Conservation (phyloP, 441 rosid species). For the Capsella rubella region DNA sequence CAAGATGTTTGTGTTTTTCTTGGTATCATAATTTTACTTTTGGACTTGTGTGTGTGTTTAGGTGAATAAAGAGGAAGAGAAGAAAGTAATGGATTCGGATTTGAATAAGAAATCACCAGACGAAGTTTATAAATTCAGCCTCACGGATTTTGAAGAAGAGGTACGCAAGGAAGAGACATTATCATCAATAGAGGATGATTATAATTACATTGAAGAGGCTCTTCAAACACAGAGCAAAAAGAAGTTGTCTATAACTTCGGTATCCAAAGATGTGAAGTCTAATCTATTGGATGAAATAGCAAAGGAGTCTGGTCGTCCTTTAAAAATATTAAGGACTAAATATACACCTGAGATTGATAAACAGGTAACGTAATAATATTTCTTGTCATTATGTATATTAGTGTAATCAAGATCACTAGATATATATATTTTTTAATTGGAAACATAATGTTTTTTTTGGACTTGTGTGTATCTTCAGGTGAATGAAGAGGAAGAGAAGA, state of each 20-base stretch:
- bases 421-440: neutral
- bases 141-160: too few species aligned
- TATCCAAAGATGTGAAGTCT: conserved; percentile 60
- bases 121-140: too few species aligned
- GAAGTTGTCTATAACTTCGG: conserved; percentile 51
- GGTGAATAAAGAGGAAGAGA: too few species aligned
- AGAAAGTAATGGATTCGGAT: too few species aligned
- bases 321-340: conserved; percentile 62
- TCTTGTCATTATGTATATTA: neutral
- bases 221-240: conserved; percentile 55
- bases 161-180: too few species aligned
- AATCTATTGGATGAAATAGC: conserved; percentile 64
- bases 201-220: too few species aligned
- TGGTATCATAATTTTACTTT: too few species aligned
- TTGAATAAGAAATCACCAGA: too few species aligned
- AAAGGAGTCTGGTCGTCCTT: conserved; percentile 48
- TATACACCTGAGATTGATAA: conserved; percentile 47
- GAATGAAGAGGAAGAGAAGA: conserved; percentile 41
- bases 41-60: too few species aligned
- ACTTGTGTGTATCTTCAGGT: conserved; percentile 24
- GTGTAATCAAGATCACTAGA: neutral
- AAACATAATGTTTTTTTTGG: neutral
- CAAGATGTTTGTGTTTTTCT: too few species aligned
- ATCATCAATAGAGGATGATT: too few species aligned
- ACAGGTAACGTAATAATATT: neutral